Base-by-base conservation (phyloP, 2,329 filamentous ascomycete genomes). In the Colletotrichum cuscutae region DNA sequence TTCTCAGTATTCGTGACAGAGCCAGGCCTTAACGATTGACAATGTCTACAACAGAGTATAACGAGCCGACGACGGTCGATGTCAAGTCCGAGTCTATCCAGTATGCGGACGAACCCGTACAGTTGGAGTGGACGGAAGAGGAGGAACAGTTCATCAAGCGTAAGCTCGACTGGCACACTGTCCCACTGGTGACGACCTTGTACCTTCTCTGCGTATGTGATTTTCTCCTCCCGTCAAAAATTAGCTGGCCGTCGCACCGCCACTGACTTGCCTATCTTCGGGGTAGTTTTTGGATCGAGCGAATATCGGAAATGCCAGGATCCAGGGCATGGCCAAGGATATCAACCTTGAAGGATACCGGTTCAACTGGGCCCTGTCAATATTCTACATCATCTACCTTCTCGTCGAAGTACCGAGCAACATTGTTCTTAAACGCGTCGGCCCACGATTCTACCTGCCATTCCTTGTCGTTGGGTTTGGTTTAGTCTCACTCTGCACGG, bases 381-480 rank as follows among this genome's bases (percentile, higher is more conserved):
- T 89, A 71, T 89, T 90, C 82, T 90, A 89, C 80, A 86, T 90
- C 72, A 78, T 87, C 68, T 90, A 90, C 79, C 82, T 89, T 65
- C 79, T 87, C 32, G 82, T 89, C 71, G 89, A 90, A 76, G 83
- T 90, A 0, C 89, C 89, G 3, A 87, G 85, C 77, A 89, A 90
- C 76, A 84, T 89, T 71, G 58, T 89, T 5, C 82, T 90, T 58
- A 90, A 90, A 80, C 82, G 80, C 28, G 78, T 89, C 67, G 88
- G 88, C 1, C 85, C 87, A 1, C 86, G 86, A 59, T 87, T 81
- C 75, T 90, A 84, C 76, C 85, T 91, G 12, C 87, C 89, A 1
- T 79, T 86, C 30, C 83, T 90, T 9, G 87, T 90, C 9, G 81
- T 86, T 61, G 86, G 86, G 5, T 91, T 90, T 72, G 89, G 89